Evolutionary conservation across 495 filamentous ascomycete genomes (phyloP), one percentile per base, ranked within the genome.

Genomic region (Annulohypoxylon nitens): DNA sequence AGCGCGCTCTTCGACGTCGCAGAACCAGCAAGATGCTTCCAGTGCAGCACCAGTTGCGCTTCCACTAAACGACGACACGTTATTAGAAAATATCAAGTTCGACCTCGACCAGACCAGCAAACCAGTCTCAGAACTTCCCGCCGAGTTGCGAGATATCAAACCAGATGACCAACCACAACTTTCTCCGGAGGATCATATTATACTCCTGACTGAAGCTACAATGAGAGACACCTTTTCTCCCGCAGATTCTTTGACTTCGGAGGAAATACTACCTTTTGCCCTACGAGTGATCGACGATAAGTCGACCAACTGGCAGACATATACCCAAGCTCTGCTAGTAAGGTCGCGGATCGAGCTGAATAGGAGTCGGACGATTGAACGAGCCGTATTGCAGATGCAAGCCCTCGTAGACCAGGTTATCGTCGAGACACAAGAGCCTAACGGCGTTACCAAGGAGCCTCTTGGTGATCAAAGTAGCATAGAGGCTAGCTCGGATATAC

Each of bases 251-350:
- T 85, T 98, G 30, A 98, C 94, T 0, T 87, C 94, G 20, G 97
- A 99, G 78, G 93, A 97, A 79, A 95, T 97, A 39, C 81, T 94
- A 14, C 96, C 96, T 0, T 98, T 94, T 78, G 97, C 95, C 4
- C 90, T 90, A 20, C 89, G 96, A 16, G 97, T 98, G 0, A 86
- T 99, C 18, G 86, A 92, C 14, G 94, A 96, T 61, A 93, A 94
- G 54, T 92, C 92, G 71, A 94, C 93, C 2, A 98, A 98, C 80
- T 99, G 96, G 96, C 97, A 98, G 80, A 90, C 97, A 20, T 98
- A 99, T 78, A 98, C 96, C 0, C 93, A 98, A 76, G 96, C 93
- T 1, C 82, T 99, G 4, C 83, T 98, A 2, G 90, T 97, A 4
- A 88, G 96, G 48, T 95, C 93, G 76, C 86, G 96, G 3, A 93